Conservation (phyloP, 163 green algal genomes). For the Scenedesmus sp. region DNA sequence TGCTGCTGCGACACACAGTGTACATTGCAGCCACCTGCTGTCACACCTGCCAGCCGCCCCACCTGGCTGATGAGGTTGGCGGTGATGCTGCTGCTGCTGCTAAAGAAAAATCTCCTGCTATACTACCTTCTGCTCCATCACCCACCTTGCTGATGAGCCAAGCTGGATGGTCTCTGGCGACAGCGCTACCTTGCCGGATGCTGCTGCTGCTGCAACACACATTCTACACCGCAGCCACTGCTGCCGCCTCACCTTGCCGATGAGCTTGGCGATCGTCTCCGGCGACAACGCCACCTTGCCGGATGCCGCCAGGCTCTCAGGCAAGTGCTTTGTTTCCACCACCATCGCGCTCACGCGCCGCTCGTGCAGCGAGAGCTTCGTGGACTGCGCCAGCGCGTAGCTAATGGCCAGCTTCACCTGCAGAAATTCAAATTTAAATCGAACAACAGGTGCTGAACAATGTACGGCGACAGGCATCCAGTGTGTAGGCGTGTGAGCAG, state of each 20-base stretch:
- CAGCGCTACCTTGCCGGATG: too few relatives aligned
- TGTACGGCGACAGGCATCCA: too few relatives aligned
- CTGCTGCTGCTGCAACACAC: background rate
- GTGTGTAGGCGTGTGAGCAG: too few relatives aligned
- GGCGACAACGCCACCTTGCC: conserved; percentile 55
- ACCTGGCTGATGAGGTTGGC: too few relatives aligned
- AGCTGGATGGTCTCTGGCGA: too few relatives aligned
- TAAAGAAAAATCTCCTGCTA: too few relatives aligned
- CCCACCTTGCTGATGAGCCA: too few relatives aligned
- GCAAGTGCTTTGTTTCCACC: conserved; percentile 85
- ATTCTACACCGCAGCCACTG: background rate
- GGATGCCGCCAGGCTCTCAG: conserved; percentile 77
- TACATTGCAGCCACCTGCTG: too few relatives aligned
- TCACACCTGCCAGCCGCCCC: too few relatives aligned
- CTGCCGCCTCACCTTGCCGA: conserved; percentile 65
- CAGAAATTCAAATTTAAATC: background rate
- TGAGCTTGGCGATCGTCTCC: conserved; percentile 86
- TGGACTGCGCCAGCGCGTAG: conserved; percentile 83
- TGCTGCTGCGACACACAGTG: too few relatives aligned
- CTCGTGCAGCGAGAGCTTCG: conserved; percentile 82
- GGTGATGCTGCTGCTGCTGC: too few relatives aligned
- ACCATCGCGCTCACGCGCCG: conserved; percentile 83
- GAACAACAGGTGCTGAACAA: background rate
- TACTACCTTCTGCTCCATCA: too few relatives aligned
- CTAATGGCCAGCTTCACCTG: conserved; percentile 87